Evolutionary conservation across 1,284 basidiomycete genomes (phyloP), one percentile per base, ranked within the genome.

Genomic region (Ceratobasidium sp.): DNA sequence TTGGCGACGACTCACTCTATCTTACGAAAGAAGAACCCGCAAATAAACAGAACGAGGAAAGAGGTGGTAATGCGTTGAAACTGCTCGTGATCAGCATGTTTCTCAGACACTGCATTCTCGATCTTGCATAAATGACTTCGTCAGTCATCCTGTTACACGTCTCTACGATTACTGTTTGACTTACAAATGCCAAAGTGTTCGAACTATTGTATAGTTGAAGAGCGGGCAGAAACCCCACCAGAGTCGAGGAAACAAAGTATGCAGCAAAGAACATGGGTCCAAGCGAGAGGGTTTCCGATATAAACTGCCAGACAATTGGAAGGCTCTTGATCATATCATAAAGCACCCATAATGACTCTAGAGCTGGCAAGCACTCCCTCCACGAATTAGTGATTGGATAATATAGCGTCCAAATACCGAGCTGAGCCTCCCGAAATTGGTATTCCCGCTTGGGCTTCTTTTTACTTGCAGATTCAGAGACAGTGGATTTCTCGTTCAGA

Each of bases 361-460:
- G 39, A 46, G 62, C 62, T 21, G 62, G 62, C 11, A 66, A 54
- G 46, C 54, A 56, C 21, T 56, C 41, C 25, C 62, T 66, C 62
- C 62, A 66, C 5, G 62, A 66, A 25, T 46, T 36, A 25, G 62
- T 66, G 16, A 66, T 30, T 14, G 62, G 62, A 16, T 44, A 66
- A 25, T 66, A 66, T 13, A 66, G 50, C n/a, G 62, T 54, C 62
- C 62, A 66, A 23, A 66, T n/a, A 14, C 62, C 62, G 3, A 54
- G 41, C 27, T 46, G 50, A 27, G 36, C 41, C 29, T 66, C 62
- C 27, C 62, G 62, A 39, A 56, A 67, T 27, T 44, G 29, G 21
- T 14, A 53, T 29, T 53, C 19, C 2, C 39, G 27, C 16, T 56
- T 47, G 2, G 19, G 54, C 16, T 53, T 21, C 13, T 56, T 29